phyloP scores from a whole-genome alignment of 306 rosid species.

The Mucuna pruriens region DNA sequence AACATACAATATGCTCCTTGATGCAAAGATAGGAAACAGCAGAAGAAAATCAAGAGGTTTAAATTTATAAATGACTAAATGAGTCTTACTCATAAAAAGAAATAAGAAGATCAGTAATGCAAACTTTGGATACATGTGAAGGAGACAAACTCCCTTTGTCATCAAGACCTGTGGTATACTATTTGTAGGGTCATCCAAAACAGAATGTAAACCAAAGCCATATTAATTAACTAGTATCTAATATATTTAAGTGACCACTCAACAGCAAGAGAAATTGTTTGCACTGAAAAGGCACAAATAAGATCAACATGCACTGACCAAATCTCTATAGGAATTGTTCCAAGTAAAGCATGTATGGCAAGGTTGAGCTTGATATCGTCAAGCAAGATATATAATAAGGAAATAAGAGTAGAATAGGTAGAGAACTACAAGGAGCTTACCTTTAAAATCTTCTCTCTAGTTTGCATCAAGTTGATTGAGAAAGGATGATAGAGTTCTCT shows the following conservation, averaged over 20 bases:
- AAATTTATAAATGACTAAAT: slow-evolving; percentile 14
- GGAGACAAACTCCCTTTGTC: slow-evolving; percentile 8
- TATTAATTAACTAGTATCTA: not conserved
- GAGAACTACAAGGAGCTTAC: slow-evolving; percentile 44
- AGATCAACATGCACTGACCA: slow-evolving; percentile 17
- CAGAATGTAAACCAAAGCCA: not conserved
- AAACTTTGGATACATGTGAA: not conserved
- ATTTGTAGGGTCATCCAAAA: slow-evolving; percentile 18
- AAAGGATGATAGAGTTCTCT: slow-evolving; percentile 66
- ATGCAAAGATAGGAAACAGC: slow-evolving; percentile 14
- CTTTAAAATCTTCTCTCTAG: slow-evolving; percentile 81
- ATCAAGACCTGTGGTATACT: not conserved
- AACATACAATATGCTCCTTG: slow-evolving; percentile 5
- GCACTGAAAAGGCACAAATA: slow-evolving; percentile 2
- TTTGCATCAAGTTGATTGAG: slow-evolving; percentile 76
- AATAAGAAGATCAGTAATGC: not conserved
- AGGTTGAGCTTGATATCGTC: slow-evolving; percentile 17
- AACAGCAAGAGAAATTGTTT: slow-evolving; percentile 24
- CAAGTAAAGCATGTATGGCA: slow-evolving; percentile 11
- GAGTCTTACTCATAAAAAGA: not conserved
- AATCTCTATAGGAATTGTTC: slow-evolving; percentile 25
- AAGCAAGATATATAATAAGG: not conserved
- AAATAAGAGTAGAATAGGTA: slow-evolving; percentile 3
- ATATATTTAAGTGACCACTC: not conserved
- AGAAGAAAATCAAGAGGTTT: slow-evolving; percentile 5